Conservation (phyloP, 108 stramenopile species). For the Cyclotella kingstonii region DNA sequence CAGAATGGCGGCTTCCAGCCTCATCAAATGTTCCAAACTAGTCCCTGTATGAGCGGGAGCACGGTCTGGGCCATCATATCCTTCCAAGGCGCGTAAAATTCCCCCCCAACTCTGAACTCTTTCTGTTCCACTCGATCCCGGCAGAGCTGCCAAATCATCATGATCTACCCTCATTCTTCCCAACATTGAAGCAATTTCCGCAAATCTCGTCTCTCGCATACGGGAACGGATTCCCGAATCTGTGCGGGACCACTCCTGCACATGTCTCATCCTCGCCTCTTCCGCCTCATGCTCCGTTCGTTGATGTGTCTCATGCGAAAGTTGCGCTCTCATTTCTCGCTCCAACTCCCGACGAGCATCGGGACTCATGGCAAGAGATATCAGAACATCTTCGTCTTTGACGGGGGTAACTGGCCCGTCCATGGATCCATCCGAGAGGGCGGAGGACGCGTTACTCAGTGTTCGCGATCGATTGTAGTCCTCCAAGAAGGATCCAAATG, state of each 20-base stretch:
- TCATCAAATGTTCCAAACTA: conserved; percentile 64
- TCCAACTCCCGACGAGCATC: conserved; percentile 70
- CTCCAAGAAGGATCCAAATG: conserved; percentile 70
- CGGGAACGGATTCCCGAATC: conserved; percentile 18
- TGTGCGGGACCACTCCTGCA: conserved; percentile 48
- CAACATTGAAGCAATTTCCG: conserved; percentile 29
- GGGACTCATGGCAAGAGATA: conserved; percentile 61
- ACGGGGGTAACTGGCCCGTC: conserved; percentile 12
- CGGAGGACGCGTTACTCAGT: conserved; percentile 44
- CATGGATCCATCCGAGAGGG: conserved; percentile 28
- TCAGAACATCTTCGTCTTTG: conserved; percentile 22
- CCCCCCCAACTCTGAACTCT: conserved; percentile 2
- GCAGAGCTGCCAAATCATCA: neutral
- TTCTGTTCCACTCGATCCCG: conserved; percentile 2
- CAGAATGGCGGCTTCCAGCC: conserved; percentile 72
- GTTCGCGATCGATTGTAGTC: conserved; percentile 53
- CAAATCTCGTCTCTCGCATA: conserved; percentile 28
- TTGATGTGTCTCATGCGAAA: conserved; percentile 60
- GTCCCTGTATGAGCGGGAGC: conserved; percentile 29
- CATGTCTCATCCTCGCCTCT: conserved; percentile 62
- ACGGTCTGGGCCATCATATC: conserved; percentile 48
- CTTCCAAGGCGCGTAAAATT: conserved; percentile 32
- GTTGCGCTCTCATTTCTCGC: conserved; percentile 70
- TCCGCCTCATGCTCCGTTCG: conserved; percentile 64
- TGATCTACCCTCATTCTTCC: conserved; percentile 14